Base-by-base conservation (phyloP, 768 basidiomycete species). In the Termitomyces sp. region DNA sequence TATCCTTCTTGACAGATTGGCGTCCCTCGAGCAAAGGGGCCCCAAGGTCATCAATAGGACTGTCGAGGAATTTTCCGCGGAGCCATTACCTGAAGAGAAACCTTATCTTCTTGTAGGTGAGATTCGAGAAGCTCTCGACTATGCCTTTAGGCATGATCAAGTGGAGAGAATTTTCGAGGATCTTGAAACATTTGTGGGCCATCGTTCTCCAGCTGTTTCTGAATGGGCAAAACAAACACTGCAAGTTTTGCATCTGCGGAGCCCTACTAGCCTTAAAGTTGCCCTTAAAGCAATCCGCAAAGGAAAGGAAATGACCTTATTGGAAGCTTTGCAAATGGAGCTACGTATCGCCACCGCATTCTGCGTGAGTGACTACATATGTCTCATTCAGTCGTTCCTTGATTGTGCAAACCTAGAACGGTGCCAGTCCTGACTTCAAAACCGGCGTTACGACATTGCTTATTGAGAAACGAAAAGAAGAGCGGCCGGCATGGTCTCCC, bases 201-300 rank as follows among this genome's bases (percentile, higher is more conserved):
- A 75, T 54, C 63, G 74, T 18, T 76, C 79, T 65, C 67, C 71
- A 44, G 72, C 70, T 12, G 76, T 94, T 51, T 77, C 76, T 50
- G 67, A 71, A 42, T 98, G 95, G 94, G 95, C 96, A 5, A 70
- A 74, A 57, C 69, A 79, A 56, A 93, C 94, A 4, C 70, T 90
- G 57, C 73, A 76, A 14, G 73, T 75, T 32, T 72, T 99, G 57
- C 75, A 82, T 41, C 61, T 80, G 63, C 83, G 92, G 42, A 94
- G 94, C 71, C 96, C 96, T 12, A 97, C 95, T 1, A 94, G 93
- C 64, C 78, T 98, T 62, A 92, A 91, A 69, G 88, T 98, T 36
- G 83, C 95, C n/a, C 76, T 98, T 22, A 74, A 80, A 63, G 90
- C 92, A 1, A 81, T 94, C 55, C 84, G 88, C 47, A 74, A 75